Base-by-base conservation (phyloP, 768 basidiomycete genomes). In the Naganishia vishniacii region DNA sequence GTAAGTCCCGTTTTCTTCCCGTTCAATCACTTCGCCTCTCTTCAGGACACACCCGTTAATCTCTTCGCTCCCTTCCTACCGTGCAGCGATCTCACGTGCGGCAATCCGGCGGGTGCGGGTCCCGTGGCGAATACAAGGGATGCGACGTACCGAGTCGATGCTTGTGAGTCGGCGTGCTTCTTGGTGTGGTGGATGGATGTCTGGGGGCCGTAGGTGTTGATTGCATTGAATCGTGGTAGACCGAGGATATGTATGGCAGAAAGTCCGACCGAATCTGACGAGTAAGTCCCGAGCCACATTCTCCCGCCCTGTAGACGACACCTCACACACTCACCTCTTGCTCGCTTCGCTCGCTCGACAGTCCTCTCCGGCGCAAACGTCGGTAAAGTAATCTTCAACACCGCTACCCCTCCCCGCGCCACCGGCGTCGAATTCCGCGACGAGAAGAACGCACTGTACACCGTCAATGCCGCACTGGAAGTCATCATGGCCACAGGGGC, bases 401-500 rank as follows among this genome's bases (percentile, higher is more conserved):
- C 65, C 15, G 64, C 46, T 18, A 56, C 67, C n/a, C 60, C 65
- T 12, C 70, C 69, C 16, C 49, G 49, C 6, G 72, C 72, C 0
- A 72, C 72, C 6, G 71, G 72, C 13, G 66, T 76, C 46, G 64
- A 73, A 29, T 76, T 73, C 66, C 20, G 61, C 0, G 68, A 70
- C 40, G 62, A 67, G 61, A 64, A 48, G 48, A 61, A 49, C 41
- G 48, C 58, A 34, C 48, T 62, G 4, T 73, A 72, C 65, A 70
- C 68, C 25, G 71, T 66, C 65, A 68, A 68, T 25, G 74, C 74
- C 23, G 61, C 59, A 6, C 60, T 65, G 37, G 74, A 75, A 67
- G 72, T 75, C 20, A 73, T 75, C 70, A 66, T 75, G 61, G 68
- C 74, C 23, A 60, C 71, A 9, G 74, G 74, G 1, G 64, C 72